Base-by-base conservation (phyloP, 1,139 yeast genomes). In the Hansenula lynferdii region DNA sequence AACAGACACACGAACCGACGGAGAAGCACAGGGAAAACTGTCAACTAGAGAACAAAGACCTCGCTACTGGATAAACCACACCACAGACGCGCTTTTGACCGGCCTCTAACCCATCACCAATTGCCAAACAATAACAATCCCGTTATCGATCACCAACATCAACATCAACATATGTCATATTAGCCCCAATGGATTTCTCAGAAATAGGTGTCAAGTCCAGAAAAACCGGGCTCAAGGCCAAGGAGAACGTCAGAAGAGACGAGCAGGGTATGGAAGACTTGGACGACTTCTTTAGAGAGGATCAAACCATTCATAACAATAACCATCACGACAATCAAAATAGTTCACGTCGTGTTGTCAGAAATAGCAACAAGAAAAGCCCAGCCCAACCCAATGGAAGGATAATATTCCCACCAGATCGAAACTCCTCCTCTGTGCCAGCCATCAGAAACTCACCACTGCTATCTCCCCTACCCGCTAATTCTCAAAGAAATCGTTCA, bases 221-320 rank as follows among this genome's bases (percentile, higher is more conserved):
- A 17, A 78, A 77, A 57, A 75, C 85, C 2, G 86, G 86, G 9
- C 57, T 80, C 17, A 65, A 64, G 42, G 77, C 79, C 4, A 68
- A 65, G 38, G 57, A 66, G 40, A 68, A 77, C 58, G 53, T 83
- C 32, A 61, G 65, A 25, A 72, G 76, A 48, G 94, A 85, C 58
- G 75, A 74, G 42, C 73, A 77, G 55, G 83, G 87, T 27, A 77
- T 86, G 81, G 96, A 87, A 55, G 85, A 81, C 51, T 61, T 86
- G 30, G 85, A 83, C 49, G 95, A 80, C 40, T 87, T 83, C 62
- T 86, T 85, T 49, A 70, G 71, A 29, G 80, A 75, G 19, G 71
- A 62, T 31, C 58, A 55, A 21, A 21, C 44, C 11, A 26, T 37
- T 18, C n/a, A 31, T n/a, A n/a, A 20, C 26, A 31, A 17, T 20